A percentile compares a stretch with the other conserved stretches of the same genome.
Conservation (phyloP, 2,329 filamentous ascomycete species). For the Sarocladiaceae sp. region DNA sequence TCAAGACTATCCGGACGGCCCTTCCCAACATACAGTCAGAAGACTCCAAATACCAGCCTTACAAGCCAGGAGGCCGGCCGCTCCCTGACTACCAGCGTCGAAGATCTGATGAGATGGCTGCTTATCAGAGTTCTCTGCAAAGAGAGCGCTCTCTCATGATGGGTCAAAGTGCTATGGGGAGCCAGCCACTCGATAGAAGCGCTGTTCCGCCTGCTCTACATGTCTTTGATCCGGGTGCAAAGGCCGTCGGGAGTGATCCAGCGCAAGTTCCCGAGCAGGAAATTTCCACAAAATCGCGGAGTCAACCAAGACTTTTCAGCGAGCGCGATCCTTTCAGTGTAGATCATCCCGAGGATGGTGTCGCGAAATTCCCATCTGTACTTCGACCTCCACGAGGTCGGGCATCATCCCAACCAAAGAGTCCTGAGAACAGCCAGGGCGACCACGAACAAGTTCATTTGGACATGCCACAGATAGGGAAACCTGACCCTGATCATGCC, state of each 20-base stretch:
- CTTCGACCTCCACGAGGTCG: slow-evolving; percentile 13
- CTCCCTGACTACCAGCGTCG: neutral
- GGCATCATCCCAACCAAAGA: slow-evolving; percentile 7
- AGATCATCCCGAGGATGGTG: neutral
- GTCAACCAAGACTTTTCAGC: no score
- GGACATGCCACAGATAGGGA: neutral
- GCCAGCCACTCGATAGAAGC: neutral
- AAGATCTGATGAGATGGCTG: neutral
- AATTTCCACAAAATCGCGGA: no score
- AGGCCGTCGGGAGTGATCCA: no score
- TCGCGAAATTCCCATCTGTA: slow-evolving; percentile 15
- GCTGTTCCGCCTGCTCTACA: neutral
- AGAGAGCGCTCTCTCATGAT: slow-evolving; percentile 9
- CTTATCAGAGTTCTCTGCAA: neutral
- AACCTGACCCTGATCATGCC: neutral
- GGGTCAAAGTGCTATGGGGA: neutral
- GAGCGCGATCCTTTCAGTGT: no score
- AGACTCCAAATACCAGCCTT: slow-evolving; percentile 2
- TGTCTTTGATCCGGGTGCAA: neutral
- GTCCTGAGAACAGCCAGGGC: neutral
- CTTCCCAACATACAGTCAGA: neutral
- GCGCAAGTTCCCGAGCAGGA: no score
- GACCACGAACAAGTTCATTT: neutral
- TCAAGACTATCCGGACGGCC: no score
- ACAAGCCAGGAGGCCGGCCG: neutral